Evolutionary conservation across 805 yeast genomes (phyloP).

Genomic region (Ascoidea asiatica): DNA sequence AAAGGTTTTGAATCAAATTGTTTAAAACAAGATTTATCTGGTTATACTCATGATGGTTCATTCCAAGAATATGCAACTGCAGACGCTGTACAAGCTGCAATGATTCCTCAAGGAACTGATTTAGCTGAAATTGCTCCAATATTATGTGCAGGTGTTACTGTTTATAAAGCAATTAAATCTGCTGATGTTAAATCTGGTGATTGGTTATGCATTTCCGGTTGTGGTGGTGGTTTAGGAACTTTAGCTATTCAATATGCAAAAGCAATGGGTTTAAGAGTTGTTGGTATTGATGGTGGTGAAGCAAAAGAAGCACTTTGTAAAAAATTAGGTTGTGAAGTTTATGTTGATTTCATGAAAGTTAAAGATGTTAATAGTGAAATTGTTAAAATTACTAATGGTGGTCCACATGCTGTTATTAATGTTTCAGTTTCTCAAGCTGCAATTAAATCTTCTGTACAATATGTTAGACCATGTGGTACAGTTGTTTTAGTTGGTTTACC

Average conservation of each 20-base stretch:
- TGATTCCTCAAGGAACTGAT: slow-evolving; percentile 40
- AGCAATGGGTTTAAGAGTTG: slow-evolving; percentile 61
- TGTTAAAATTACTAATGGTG: slow-evolving; percentile 38
- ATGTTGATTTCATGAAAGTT: slow-evolving; percentile 37
- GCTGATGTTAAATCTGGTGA: slow-evolving; percentile 47
- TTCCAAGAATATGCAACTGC: slow-evolving; percentile 59
- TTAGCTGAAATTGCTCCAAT: slow-evolving; percentile 46
- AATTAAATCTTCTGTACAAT: slow-evolving; percentile 33
- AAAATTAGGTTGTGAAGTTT: slow-evolving; percentile 49
- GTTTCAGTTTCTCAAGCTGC: slow-evolving; percentile 45
- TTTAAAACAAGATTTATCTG: slow-evolving; percentile 54
- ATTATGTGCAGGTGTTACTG: slow-evolving; percentile 56
- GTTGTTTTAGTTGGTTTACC: slow-evolving; percentile 52
- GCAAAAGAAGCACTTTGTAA: slow-evolving; percentile 43
- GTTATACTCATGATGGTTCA: slow-evolving; percentile 61
- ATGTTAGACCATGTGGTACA: slow-evolving; percentile 46
- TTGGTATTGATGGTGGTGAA: slow-evolving; percentile 65
- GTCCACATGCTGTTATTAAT: slow-evolving; percentile 59
- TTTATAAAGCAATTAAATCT: slow-evolving; percentile 52
- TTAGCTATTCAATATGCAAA: slow-evolving; percentile 62
- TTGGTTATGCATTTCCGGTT: slow-evolving; percentile 67
- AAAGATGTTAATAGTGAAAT: slow-evolving; percentile 36
- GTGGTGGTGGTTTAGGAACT: slow-evolving; percentile 72
- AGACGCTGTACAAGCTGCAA: slow-evolving; percentile 51
- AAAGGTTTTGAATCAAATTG: slow-evolving; percentile 50